Evolutionary conservation across 495 filamentous ascomycete species (phyloP).

Genomic region (Penicillium atrosanguineum): DNA sequence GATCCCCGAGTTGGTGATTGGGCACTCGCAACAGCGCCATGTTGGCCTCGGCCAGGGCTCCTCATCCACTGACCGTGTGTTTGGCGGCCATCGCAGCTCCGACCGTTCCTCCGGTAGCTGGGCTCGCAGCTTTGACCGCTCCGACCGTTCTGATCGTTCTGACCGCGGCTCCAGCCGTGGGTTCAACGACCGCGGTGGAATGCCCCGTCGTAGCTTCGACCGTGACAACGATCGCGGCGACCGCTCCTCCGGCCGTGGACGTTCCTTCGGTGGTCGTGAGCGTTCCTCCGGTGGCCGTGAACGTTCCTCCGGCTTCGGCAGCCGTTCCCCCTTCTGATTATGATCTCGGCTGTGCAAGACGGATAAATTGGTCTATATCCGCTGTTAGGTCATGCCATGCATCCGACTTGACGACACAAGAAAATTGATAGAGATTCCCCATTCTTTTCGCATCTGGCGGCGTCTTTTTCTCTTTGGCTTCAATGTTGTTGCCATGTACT

Average conservation of each 20-base stretch:
- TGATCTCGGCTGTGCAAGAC: background rate
- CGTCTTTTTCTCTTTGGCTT: constrained; percentile 23
- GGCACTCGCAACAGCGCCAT: background rate
- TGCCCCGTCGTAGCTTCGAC: constrained; percentile 3
- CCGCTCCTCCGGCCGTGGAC: too few relatives aligned
- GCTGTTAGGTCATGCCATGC: background rate
- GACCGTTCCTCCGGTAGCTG: background rate
- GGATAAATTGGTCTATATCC: background rate
- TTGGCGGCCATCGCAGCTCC: background rate
- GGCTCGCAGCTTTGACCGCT: too few relatives aligned
- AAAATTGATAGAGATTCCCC: constrained; percentile 19
- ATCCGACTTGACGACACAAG: background rate
- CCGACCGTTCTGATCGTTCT: too few relatives aligned
- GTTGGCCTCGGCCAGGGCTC: background rate
- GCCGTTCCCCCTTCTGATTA: background rate
- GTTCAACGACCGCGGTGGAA: too few relatives aligned
- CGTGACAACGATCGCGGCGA: background rate
- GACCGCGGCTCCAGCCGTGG: background rate
- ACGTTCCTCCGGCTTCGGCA: constrained; percentile 1
- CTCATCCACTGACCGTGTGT: background rate
- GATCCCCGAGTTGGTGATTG: constrained; percentile 7
- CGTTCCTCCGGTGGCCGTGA: background rate
- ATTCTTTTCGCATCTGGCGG: constrained; percentile 26
- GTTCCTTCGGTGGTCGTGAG: too few relatives aligned
- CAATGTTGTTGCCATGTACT: constrained; percentile 7